These are phyloP conservation scores for Cymbidium sinense DNA, from an alignment of 106 monocot species.

Conservation along the genomic window DNA sequence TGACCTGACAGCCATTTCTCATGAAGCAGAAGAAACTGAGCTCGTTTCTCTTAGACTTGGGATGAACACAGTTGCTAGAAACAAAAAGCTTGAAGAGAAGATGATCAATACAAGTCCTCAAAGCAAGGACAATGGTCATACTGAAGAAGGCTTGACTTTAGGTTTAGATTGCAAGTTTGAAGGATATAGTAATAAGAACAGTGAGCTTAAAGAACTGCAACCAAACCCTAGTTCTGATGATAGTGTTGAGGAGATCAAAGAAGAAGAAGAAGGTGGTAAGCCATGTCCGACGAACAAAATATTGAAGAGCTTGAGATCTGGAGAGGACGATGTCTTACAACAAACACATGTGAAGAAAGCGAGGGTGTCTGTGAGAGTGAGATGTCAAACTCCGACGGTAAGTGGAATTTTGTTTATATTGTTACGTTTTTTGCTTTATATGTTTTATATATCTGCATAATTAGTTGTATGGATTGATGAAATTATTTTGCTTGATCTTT, in stretches of 20 bases:
- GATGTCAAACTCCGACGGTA: slow-evolving; percentile 88
- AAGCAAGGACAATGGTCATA: neutral
- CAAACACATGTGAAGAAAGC: slow-evolving; percentile 70
- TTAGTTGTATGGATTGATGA: too few species aligned
- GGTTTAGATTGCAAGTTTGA: slow-evolving; percentile 46
- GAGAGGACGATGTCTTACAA: slow-evolving; percentile 41
- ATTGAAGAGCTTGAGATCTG: slow-evolving; percentile 24
- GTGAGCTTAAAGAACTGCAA: neutral
- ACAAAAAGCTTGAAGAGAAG: slow-evolving; percentile 11
- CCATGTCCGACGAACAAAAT: slow-evolving; percentile 24
- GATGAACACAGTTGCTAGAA: slow-evolving; percentile 7
- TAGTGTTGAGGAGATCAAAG: slow-evolving; percentile 29
- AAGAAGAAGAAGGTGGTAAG: slow-evolving; percentile 19
- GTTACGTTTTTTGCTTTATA: neutral
- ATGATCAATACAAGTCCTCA: neutral
- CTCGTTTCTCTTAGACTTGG: slow-evolving; percentile 67
- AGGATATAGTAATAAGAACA: neutral
- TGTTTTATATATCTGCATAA: too few species aligned
- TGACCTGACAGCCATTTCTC: neutral
- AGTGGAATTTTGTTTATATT: neutral
- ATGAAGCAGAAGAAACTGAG: slow-evolving; percentile 29
- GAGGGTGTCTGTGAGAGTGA: slow-evolving; percentile 80
- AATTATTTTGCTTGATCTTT: too few species aligned
- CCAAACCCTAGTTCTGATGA: slow-evolving; percentile 34
- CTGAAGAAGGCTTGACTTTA: slow-evolving; percentile 35